Base-by-base conservation (phyloP, 1,284 basidiomycete species). In the Ustilago cynodontis region DNA sequence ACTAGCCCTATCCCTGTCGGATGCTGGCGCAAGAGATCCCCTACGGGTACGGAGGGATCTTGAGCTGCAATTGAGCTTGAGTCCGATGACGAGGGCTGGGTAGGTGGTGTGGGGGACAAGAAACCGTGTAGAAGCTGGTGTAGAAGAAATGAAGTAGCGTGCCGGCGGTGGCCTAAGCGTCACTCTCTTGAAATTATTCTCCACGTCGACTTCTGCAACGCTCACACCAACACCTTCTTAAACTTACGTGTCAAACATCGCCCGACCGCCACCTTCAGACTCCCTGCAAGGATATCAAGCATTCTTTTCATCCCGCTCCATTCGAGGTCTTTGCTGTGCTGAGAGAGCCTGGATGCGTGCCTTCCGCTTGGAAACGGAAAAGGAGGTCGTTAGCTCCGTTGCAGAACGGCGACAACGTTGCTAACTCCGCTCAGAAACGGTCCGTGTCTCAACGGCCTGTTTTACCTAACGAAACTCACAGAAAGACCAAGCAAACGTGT, bases 81-180 rank as follows among this genome's bases (percentile, higher is more conserved):
- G n/a, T 5, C 47, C 4, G 14, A 6, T 26, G 24, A 7, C 20
- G n/a, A 43, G 41, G 20, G 24, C 18, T 14, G 24, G 24, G 28
- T 14, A 7, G 24, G 9, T 49, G 18, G 37, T 33, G 29, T 50
- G 37, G 43, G 31, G 49, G 16, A 39, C 41, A 24, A 20, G 24
- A 63, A 28, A 28, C 8, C 6, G 20, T 3, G 26, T 18, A 24
- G 39, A 45, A 10, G 29, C 7, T 37, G 28, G 29, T 35, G 47
- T 55, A 43, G 53, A 70, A 65, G 67, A 57, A 55, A 39, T 54
- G 22, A 22, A 58, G 54, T 18, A 29, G 49, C n/a, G n/a, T 18
- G 28, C 35, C n/a, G 28, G 33, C n/a, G 61, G 39, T 64, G 67
- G 67, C 37, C 67, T 31, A 56, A 70, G 67, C 61, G 61, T 53